Evolutionary conservation across 192 early-diverging fungal genomes (phyloP).

Genomic region (Coemansia sp.): DNA sequence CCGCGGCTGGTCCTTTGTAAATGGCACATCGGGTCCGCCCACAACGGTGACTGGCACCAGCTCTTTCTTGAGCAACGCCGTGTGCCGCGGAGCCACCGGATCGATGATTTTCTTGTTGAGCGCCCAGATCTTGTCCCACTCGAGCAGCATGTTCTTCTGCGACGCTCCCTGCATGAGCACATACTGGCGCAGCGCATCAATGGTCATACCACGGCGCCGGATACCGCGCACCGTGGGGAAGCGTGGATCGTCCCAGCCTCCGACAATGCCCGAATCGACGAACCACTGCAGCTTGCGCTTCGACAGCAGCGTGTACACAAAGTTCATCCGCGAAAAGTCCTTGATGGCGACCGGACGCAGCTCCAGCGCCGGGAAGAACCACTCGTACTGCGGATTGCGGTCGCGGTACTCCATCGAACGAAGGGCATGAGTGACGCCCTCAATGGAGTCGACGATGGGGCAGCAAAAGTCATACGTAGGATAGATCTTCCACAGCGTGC

Average conservation of each 20-base stretch:
- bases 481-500: slow-evolving; percentile 94
- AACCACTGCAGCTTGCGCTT: slow-evolving; percentile 99
- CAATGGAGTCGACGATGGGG: slow-evolving; percentile 92
- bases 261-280: slow-evolving; percentile 80
- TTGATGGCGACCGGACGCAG: slow-evolving; percentile 89
- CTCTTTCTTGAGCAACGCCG: slow-evolving; percentile 67
- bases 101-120: slow-evolving; percentile 97
- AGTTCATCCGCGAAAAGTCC: slow-evolving; percentile 95
- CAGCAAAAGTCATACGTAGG: slow-evolving; percentile 99
- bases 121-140: slow-evolving; percentile 99
- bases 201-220: slow-evolving; percentile 94
- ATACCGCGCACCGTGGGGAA: slow-evolving; percentile 92
- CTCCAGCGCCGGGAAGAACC: slow-evolving; percentile 86
- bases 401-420: slow-evolving; percentile 98
- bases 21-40: slow-evolving; percentile 57
- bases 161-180: slow-evolving; percentile 98
- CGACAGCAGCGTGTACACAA: slow-evolving; percentile 96
- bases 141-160: slow-evolving; percentile 86
- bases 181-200: slow-evolving; percentile 94
- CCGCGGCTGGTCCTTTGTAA: slow-evolving; percentile 58
- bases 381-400: slow-evolving; percentile 94
- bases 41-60: slow-evolving; percentile 66
- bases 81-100: slow-evolving; percentile 90
- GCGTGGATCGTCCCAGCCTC: slow-evolving; percentile 86
- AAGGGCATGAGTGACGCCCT: slow-evolving; percentile 98